phyloP scores from a whole-genome alignment of 2,329 filamentous ascomycete species.

The Cladosporium sp. region DNA sequence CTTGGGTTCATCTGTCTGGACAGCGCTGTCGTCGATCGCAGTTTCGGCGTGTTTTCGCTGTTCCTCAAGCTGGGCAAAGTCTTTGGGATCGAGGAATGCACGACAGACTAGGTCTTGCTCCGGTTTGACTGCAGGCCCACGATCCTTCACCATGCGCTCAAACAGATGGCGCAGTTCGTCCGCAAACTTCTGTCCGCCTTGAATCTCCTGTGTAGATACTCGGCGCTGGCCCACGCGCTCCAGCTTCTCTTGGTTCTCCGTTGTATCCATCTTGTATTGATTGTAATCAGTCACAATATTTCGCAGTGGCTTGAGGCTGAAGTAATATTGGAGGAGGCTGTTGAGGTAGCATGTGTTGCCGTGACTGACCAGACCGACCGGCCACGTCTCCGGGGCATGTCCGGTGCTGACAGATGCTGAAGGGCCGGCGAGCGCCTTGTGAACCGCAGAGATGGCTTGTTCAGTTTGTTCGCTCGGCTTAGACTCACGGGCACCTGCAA shows the following conservation, averaged over 20 bases:
- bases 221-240: conserved; percentile 77
- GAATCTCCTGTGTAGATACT: conserved; percentile 46
- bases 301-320: conserved; percentile 79
- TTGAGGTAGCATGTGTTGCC: conserved; percentile 98
- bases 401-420: neutral
- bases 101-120: conserved; percentile 40
- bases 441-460: conserved; percentile 37
- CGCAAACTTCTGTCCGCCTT: conserved; percentile 40
- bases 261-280: conserved; percentile 67
- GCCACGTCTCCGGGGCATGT: conserved; percentile 53
- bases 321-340: conserved; percentile 93
- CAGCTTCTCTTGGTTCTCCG: conserved; percentile 61
- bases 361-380: conserved; percentile 87
- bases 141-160: conserved; percentile 40
- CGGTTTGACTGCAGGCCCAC: conserved; percentile 34
- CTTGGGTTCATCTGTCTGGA: neutral
- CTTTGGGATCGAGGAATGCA: conserved; percentile 36
- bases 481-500: conserved; percentile 30
- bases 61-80: conserved; percentile 31
- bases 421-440: conserved; percentile 30
- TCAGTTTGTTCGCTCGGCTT: conserved; percentile 38
- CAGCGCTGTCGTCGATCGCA: conserved; percentile 26
- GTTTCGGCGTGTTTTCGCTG: conserved; percentile 21
- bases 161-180: conserved; percentile 39
- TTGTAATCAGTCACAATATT: conserved; percentile 79